phyloP scores from a whole-genome alignment of 371 early-diverging fungal species.

The Mortierella polycephala region DNA sequence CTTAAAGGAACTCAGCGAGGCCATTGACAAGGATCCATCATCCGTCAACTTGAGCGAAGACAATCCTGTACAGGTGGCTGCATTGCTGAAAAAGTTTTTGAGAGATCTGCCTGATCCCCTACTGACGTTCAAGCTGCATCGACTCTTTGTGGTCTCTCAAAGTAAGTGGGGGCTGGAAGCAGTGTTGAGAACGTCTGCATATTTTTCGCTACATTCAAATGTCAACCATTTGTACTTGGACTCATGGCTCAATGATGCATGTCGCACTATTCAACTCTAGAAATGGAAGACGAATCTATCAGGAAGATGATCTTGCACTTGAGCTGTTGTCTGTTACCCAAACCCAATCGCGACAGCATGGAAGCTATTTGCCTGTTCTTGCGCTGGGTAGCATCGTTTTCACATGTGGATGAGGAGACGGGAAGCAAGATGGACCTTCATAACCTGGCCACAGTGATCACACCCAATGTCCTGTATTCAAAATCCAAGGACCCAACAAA shows the following conservation, averaged over 20 bases:
- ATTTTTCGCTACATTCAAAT: slow-evolving; percentile 48
- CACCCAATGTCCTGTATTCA: slow-evolving; percentile 92
- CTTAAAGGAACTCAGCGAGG: slow-evolving; percentile 79
- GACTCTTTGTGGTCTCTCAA: slow-evolving; percentile 81
- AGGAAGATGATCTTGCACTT: slow-evolving; percentile 76
- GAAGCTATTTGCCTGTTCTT: slow-evolving; percentile 86
- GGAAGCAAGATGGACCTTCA: slow-evolving; percentile 90
- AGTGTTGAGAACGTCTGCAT: slow-evolving; percentile 27
- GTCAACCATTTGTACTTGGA: too few species aligned
- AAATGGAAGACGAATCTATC: slow-evolving; percentile 61
- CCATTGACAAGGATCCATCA: slow-evolving; percentile 75
- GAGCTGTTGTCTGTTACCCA: slow-evolving; percentile 87
- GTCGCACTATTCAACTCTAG: slow-evolving; percentile 33
- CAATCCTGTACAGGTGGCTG: slow-evolving; percentile 91
- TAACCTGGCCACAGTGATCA: slow-evolving; percentile 92
- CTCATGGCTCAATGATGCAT: too few species aligned
- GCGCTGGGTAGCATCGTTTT: slow-evolving; percentile 79
- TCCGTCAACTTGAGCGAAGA: slow-evolving; percentile 77
- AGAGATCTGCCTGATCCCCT: slow-evolving; percentile 96
- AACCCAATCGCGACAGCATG: slow-evolving; percentile 92
- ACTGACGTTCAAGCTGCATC: slow-evolving; percentile 86
- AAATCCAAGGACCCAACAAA: slow-evolving; percentile 84
- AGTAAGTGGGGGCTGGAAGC: slow-evolving; percentile 59
- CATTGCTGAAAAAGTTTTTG: slow-evolving; percentile 92
- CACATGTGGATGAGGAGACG: slow-evolving; percentile 70